These are phyloP conservation scores for Myxozyma monticola DNA, from an alignment of 805 yeast species.

Conservation along the genomic window DNA sequence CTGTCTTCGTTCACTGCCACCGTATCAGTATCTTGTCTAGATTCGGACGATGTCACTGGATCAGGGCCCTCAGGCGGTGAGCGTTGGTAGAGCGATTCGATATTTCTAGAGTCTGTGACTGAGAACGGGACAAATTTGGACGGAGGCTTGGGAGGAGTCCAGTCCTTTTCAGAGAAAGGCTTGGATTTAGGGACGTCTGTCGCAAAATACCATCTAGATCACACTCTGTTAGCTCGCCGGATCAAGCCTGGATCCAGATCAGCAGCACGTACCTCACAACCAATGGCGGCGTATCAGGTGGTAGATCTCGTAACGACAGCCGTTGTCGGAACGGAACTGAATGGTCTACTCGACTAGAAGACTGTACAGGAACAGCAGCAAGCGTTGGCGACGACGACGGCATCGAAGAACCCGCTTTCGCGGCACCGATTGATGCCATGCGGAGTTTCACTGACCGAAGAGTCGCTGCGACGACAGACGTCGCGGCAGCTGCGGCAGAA, in stretches of 20 bases:
- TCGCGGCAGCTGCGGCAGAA: too few species aligned
- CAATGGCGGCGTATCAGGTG: slow-evolving; percentile 29
- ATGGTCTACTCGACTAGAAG: slow-evolving; percentile 15
- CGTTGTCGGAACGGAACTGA: slow-evolving; percentile 25
- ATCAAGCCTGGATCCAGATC: neutral
- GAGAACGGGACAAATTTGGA: slow-evolving; percentile 68
- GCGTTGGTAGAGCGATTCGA: slow-evolving; percentile 55
- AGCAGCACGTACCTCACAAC: slow-evolving; percentile 13
- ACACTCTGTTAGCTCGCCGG: neutral
- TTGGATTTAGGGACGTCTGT: slow-evolving; percentile 26
- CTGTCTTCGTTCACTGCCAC: slow-evolving; percentile 80
- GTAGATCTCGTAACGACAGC: slow-evolving; percentile 21
- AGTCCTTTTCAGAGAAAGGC: slow-evolving; percentile 44
- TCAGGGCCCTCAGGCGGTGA: slow-evolving; percentile 1
- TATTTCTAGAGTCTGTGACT: slow-evolving; percentile 55
- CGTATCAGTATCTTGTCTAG: too few species aligned
- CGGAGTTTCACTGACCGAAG: too few species aligned
- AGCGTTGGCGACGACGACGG: neutral
- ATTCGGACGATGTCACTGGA: slow-evolving; percentile 3
- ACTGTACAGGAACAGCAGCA: neutral
- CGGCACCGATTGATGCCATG: too few species aligned
- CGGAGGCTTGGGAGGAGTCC: slow-evolving; percentile 50
- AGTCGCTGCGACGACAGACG: too few species aligned
- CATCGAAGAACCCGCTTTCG: slow-evolving; percentile 2
- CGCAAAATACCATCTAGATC: slow-evolving; percentile 27